phyloP scores from a whole-genome alignment of 306 rosid species.

The Quercus ilex region DNA sequence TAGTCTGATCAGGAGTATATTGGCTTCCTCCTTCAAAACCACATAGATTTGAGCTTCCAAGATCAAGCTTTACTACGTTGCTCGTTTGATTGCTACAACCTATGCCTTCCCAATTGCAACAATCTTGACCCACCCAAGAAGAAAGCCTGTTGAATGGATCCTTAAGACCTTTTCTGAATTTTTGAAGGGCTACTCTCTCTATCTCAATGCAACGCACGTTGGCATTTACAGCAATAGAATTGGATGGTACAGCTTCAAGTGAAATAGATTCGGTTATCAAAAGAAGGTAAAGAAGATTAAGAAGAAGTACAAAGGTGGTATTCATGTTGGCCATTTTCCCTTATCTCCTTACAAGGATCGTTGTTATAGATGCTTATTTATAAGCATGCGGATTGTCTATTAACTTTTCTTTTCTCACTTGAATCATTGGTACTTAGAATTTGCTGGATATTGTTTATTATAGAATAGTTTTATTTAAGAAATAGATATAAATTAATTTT shows the following conservation, averaged over 20 bases:
- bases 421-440: too few species aligned
- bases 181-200: too few species aligned
- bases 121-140: slow-evolving; percentile 24
- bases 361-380: too few species aligned
- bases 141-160: slow-evolving; percentile 22
- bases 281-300: background rate
- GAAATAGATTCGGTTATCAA: background rate
- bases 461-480: too few species aligned
- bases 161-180: too few species aligned
- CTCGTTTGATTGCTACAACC: slow-evolving; percentile 6
- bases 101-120: slow-evolving; percentile 26
- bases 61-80: slow-evolving; percentile 15
- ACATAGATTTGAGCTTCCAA: background rate
- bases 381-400: too few species aligned
- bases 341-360: too few species aligned
- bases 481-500: too few species aligned
- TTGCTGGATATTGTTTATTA: too few species aligned
- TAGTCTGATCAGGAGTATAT: background rate
- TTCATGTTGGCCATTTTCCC: background rate
- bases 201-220: too few species aligned
- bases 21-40: background rate
- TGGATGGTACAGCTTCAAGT: background rate
- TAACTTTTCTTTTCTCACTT: too few species aligned
- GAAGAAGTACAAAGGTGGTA: background rate
- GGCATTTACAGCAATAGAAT: too few species aligned